Percentiles rank a stretch among this genome's conserved stretches.
These are phyloP conservation scores for Trypanosoma grayi DNA, from an alignment of 208 protist genomes.

Conservation along the genomic window DNA sequence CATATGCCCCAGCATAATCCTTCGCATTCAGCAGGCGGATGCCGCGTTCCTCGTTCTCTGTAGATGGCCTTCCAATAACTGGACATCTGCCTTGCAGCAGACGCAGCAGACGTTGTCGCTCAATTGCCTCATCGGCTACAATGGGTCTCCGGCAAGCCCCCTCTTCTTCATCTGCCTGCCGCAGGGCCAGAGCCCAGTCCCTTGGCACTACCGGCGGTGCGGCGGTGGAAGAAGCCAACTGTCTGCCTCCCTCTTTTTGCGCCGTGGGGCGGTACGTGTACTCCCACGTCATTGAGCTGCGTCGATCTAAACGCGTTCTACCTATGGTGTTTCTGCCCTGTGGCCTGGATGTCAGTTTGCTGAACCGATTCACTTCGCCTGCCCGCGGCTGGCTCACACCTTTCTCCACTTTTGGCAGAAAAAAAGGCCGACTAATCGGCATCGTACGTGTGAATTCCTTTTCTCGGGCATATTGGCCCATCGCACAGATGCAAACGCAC, in stretches of 20 bases:
- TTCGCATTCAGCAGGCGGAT: slow-evolving; percentile 15
- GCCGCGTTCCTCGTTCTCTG: slow-evolving; percentile 23
- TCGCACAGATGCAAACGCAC: neutral
- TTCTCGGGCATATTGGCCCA: neutral
- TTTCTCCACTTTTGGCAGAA: slow-evolving; percentile 10
- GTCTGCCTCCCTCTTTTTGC: neutral
- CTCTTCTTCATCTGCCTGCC: slow-evolving; percentile 17
- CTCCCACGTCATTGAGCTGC: neutral
- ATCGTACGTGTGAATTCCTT: slow-evolving; percentile 7
- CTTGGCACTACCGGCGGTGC: neutral
- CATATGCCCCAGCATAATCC: slow-evolving; percentile 23
- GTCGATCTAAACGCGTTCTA: neutral
- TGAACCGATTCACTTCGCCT: neutral
- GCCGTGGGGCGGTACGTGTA: slow-evolving; percentile 11
- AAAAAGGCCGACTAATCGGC: neutral
- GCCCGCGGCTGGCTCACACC: neutral
- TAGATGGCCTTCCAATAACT: neutral
- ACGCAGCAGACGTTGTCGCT: slow-evolving; percentile 24
- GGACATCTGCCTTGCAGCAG: neutral
- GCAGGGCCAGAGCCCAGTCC: neutral
- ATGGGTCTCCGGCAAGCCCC: slow-evolving; percentile 15
- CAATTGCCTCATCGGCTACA: slow-evolving; percentile 30
- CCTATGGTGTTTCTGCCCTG: neutral
- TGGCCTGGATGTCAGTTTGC: neutral
- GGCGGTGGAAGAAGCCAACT: neutral